Conservation (phyloP, 2,329 filamentous ascomycete genomes). For the Colletotrichum kahawae region DNA sequence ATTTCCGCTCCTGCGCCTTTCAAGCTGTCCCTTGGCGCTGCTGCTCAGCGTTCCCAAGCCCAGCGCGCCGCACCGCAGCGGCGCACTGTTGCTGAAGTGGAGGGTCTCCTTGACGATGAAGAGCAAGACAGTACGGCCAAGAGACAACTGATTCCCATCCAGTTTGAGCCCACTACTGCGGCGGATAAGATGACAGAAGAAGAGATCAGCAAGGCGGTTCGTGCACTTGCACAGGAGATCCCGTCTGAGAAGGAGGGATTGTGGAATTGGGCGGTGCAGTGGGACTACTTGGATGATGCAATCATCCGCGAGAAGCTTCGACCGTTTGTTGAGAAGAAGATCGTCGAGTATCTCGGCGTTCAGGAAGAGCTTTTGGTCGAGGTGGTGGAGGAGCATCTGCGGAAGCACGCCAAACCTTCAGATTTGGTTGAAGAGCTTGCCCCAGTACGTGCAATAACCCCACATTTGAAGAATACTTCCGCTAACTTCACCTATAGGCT, state of each 20-base stretch:
- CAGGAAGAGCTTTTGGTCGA: conserved; percentile 96
- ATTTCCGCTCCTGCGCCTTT: conserved; percentile 71
- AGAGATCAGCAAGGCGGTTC: conserved; percentile 81
- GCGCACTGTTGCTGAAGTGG: conserved; percentile 90
- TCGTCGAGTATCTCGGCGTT: conserved; percentile 94
- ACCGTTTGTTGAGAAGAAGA: conserved; percentile 97
- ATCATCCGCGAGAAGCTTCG: conserved; percentile 85
- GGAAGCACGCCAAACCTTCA: conserved; percentile 74
- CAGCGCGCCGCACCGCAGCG: conserved; percentile 63
- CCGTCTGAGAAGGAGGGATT: conserved; percentile 84
- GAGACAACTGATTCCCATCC: conserved; percentile 81
- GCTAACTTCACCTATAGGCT: conserved; percentile 58
- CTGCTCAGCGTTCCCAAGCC: conserved; percentile 74
- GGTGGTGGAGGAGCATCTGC: conserved; percentile 86
- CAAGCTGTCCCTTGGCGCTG: conserved; percentile 90
- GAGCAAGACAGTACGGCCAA: conserved; percentile 77
- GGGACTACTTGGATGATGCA: conserved; percentile 85
- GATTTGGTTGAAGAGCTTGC: conserved; percentile 85
- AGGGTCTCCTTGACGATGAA: conserved; percentile 93
- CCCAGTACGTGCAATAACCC: conserved; percentile 62
- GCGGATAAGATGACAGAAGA: conserved; percentile 79
- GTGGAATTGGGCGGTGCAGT: conserved; percentile 92
- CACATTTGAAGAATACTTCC: not conserved
- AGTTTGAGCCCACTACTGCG: conserved; percentile 74
- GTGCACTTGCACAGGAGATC: conserved; percentile 86